Evolutionary conservation across 1,284 basidiomycete genomes (phyloP).

Genomic region (Ceratobasidium sp.): DNA sequence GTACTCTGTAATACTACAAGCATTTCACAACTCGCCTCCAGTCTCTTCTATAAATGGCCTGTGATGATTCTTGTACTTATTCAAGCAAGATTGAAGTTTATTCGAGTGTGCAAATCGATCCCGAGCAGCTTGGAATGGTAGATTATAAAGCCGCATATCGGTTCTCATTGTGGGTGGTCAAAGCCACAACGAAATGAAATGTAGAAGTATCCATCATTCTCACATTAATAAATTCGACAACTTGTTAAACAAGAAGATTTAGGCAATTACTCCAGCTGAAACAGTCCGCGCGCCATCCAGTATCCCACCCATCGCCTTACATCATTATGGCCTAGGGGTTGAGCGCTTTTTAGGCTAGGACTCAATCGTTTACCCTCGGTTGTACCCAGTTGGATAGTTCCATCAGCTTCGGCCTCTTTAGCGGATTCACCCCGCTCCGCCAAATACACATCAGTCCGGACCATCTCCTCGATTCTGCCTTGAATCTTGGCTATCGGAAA

Average conservation of each 20-base stretch:
- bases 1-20: too few relatives aligned
- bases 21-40: too few relatives aligned
- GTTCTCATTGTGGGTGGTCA: too few relatives aligned
- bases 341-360: constrained; percentile 42
- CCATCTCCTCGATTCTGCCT: not conserved
- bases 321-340: constrained; percentile 43
- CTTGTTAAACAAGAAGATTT: not conserved
- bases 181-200: too few relatives aligned
- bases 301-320: constrained; percentile 45
- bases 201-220: not conserved
- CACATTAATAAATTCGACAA: not conserved
- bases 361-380: constrained; percentile 43
- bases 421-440: constrained; percentile 13
- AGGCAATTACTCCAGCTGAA: not conserved
- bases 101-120: too few relatives aligned
- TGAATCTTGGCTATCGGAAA: constrained; percentile 43
- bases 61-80: too few relatives aligned
- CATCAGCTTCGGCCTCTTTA: constrained; percentile 41
- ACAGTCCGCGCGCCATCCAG: constrained; percentile 45
- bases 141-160: too few relatives aligned
- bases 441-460: not conserved
- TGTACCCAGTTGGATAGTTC: constrained; percentile 43
- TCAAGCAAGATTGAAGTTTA: too few relatives aligned
- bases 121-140: too few relatives aligned
- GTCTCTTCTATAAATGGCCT: too few relatives aligned